Evolutionary conservation across 768 basidiomycete genomes (phyloP), one percentile per base, ranked within the genome.

Genomic region (Candolleomyces aberdarensis): DNA sequence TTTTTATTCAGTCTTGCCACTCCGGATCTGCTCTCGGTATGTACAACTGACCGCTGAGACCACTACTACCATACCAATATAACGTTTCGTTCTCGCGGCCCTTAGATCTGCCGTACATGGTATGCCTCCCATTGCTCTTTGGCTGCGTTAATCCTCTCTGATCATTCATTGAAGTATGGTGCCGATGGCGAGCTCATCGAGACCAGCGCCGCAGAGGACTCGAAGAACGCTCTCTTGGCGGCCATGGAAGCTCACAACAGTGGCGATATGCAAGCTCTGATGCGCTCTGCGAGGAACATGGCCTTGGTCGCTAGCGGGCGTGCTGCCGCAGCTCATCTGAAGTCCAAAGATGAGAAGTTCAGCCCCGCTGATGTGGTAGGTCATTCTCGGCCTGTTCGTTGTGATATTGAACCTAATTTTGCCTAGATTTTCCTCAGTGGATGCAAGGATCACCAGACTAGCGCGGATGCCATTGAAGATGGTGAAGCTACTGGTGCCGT

Each of bases 401-500:
- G 36, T 36, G 36, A 36, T 36, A 36, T 36, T 1, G 36, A 36
- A 11, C 36, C 36, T 6, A 36, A 36, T 1, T 36, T 36, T 8
- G 6, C 5, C 36, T 11, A 36, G 36, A 54, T 60, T 29, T 60
- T 60, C 59, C 40, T 60, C 26, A 60, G 59, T 39, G 59, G 59
- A 9, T 60, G 59, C 32, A 47, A 54, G 36, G 59, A 60, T 50
- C 41, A 53, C 20, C 57, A 49, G 47, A 60, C 59, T 14, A 60
- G 59, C 39, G 52, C 59, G 11, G 59, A 60, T 29, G 44, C 39
- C 15, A 36, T 47, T 39, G 52, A 49, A 20, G 44, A 47, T n/a
- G 59, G 52, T 8, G 47, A 53, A 26, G 59, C 59, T n/a, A 60
- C 59, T 22, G 59, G 59, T 13, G 59, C 59, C n/a, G 36, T 60